Base-by-base conservation (phyloP, 768 basidiomycete genomes). In the Pulveroboletus sp. region DNA sequence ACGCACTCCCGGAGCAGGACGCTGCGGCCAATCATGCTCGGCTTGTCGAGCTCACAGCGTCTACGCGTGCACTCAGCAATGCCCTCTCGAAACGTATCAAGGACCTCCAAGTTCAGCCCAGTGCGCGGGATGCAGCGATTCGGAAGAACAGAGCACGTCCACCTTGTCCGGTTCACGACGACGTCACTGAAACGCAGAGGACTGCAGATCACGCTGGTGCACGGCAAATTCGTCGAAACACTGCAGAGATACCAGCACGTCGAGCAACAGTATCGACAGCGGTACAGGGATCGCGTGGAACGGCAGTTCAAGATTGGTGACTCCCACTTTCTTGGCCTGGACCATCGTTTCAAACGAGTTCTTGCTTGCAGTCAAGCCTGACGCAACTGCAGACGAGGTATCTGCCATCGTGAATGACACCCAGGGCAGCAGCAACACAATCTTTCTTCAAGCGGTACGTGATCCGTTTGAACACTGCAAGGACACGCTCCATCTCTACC, bases 301-400 rank as follows among this genome's bases (percentile, higher is more conserved):
- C 75, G 87, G 37, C 87, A 94, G 66, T 77, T 88, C 63, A 82
- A 77, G 62, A 92, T 93, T 47, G 87, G 87, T 84, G 50, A 45
- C 70, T 59, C 29, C 33, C 12, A 25, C 7, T 33, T 25, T 29
- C 37, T 33, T 40, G 27, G 8, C 33, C 29, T 10, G n/a, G 23
- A 31, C 32, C 33, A 17, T 41, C 24, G 4, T 31, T 25, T 19
- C 39, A 31, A 54, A 37, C n/a, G 14, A 19, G 14, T 27, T 25
- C 11, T 1, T 19, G 12, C 33, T 24, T 19, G 3, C 50, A 90
- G 91, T 92, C 39, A 94, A 94, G 67, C 90, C 90, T 3, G 81
- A 91, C 58, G 93, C 93, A 17, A 83, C 90, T 24, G 78, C 80
- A 11, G 85, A 91, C 50, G 91, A 95, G 62, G 73, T 95, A 31